These are phyloP conservation scores for Komagataella populi DNA, from an alignment of 805 yeast species.

Conservation along the genomic window DNA sequence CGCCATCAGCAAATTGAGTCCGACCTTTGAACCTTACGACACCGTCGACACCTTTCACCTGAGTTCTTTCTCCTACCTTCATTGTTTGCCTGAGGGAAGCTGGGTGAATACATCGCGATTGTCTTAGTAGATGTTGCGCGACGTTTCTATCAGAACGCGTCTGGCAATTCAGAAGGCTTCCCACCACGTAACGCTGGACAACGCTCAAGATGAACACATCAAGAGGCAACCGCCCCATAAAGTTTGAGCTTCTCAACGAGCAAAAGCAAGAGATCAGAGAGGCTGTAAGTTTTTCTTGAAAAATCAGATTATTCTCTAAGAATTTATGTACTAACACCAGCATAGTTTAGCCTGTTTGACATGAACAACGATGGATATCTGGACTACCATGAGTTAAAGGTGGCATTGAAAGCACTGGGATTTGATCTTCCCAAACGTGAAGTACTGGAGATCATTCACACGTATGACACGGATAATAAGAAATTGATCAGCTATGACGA, in stretches of 20 bases:
- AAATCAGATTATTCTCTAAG: background rate
- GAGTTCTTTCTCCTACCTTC: constrained; percentile 17
- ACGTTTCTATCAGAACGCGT: background rate
- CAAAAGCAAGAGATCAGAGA: constrained; percentile 87
- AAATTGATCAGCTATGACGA: constrained; percentile 68
- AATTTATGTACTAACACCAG: background rate
- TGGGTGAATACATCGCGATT: background rate
- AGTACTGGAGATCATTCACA: constrained; percentile 63
- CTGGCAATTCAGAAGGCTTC: background rate
- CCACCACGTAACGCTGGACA: background rate
- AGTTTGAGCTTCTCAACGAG: constrained; percentile 63
- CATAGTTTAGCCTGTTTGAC: constrained; percentile 66
- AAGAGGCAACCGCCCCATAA: constrained; percentile 21
- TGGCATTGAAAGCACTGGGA: constrained; percentile 88
- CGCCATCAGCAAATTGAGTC: constrained; percentile 46
- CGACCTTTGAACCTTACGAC: constrained; percentile 34
- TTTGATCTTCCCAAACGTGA: constrained; percentile 71
- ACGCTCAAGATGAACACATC: background rate
- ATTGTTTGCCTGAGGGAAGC: constrained; percentile 1
- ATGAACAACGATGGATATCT: constrained; percentile 82
- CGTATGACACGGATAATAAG: constrained; percentile 67
- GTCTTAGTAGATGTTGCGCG: background rate
- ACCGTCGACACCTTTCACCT: constrained; percentile 27
- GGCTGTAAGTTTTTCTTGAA: constrained; percentile 32
- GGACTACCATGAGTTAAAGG: constrained; percentile 89